Evolutionary conservation across 352 stramenopile genomes (phyloP), one percentile per base, ranked within the genome.

Genomic region (Globisporangium solare): DNA sequence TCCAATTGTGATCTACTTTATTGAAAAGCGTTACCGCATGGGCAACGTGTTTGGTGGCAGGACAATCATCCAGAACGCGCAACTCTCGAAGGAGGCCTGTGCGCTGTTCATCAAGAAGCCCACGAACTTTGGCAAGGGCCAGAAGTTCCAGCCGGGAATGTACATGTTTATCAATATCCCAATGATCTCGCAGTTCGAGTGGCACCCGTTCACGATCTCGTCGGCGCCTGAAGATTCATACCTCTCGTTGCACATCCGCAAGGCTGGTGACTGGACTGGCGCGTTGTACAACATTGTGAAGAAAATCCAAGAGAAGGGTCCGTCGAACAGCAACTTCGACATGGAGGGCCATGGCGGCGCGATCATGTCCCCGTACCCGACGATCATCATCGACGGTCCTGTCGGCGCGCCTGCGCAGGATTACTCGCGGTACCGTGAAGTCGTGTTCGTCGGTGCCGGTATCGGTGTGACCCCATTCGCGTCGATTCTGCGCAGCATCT

Each of bases 141-240:
- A 77, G 40, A 61, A 76, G 6, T 88, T 83, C 61, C 57, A 76
- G 41, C 75, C 80, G 3, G 78, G 80, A 4, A 88, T 90, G 80
- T 96, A 96, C 61, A 73, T 88, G 32, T 95, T 85, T 55, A 47
- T 96, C 17, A 89, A 95, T 48, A 69, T 96, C 14, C 85, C 86
- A 1, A 48, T 71, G 17, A 75, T 96, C 60, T 91, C 83, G 8
- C 61, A 73, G 42, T 77, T 79, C 32, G 76, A 96, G 68, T 95
- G 86, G 86, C 88, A 96, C 71, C 86, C 88, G 32, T 97, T 96
- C 63, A 95, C 82, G 32, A 81, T 97, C 54, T 92, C 84, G n/a
- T 92, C 79, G 4, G 84, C 83, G 0, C 87, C 87, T 0, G 65
- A 86, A 51, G 82, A 95, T 56, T 61, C 72, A 8, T 81, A 78